Percentiles rank a stretch among this genome's conserved stretches.
These are phyloP conservation scores for Petasospora fabianii DNA, from an alignment of 1,139 yeast genomes.

Conservation along the genomic window DNA sequence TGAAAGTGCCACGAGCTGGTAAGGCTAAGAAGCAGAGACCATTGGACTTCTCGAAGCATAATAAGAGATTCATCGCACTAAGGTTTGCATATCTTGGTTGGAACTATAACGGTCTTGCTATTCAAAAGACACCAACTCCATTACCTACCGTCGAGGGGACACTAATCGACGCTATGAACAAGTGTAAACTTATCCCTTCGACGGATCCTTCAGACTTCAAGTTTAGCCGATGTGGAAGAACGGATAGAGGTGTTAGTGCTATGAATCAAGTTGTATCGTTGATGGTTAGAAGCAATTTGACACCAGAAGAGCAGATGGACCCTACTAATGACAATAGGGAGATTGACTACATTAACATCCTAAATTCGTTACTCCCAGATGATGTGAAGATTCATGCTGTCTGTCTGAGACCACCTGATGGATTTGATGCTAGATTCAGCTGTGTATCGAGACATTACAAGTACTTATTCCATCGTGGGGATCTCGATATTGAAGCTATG, in stretches of 20 bases:
- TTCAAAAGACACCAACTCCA: conserved; percentile 70
- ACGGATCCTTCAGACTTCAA: conserved; percentile 56
- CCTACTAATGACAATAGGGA: conserved; percentile 59
- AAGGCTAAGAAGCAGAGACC: conserved; percentile 33
- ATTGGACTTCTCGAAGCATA: conserved; percentile 66
- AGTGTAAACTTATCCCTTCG: conserved; percentile 62
- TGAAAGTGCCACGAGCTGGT: conserved; percentile 4
- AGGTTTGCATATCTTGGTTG: conserved; percentile 88
- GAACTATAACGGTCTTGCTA: conserved; percentile 89
- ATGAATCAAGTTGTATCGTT: conserved; percentile 91
- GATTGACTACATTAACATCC: conserved; percentile 67
- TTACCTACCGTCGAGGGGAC: conserved; percentile 85
- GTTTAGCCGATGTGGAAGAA: conserved; percentile 92
- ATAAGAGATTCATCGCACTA: conserved; percentile 72
- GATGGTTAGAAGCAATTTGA: conserved; percentile 64
- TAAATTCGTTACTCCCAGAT: conserved; percentile 74
- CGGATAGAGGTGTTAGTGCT: conserved; percentile 96
- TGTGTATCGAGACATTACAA: conserved; percentile 81
- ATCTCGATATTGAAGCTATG: conserved; percentile 66
- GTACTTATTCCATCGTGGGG: conserved; percentile 60
- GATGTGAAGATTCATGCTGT: conserved; percentile 83
- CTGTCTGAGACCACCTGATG: conserved; percentile 75
- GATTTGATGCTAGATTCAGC: conserved; percentile 90
- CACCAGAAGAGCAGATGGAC: conserved; percentile 59
- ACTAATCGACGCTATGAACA: conserved; percentile 65